Base-by-base conservation (phyloP, 2,329 filamentous ascomycete genomes). In the Zymoseptoria brevis region DNA sequence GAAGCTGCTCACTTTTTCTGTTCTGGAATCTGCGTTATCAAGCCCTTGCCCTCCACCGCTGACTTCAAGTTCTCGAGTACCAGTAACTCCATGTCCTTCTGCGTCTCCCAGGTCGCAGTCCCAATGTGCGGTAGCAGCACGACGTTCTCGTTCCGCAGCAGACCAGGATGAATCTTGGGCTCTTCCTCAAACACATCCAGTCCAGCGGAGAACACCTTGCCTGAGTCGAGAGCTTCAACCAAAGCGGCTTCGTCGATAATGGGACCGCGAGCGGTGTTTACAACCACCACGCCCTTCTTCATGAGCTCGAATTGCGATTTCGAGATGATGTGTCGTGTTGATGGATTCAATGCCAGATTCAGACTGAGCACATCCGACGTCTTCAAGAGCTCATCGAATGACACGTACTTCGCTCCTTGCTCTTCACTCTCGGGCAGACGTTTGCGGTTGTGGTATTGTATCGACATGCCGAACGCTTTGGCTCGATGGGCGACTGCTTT, bases 21-120 rank as follows among this genome's bases (percentile, higher is more conserved):
- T 72, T 85, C 83, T 3, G 80, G 78, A 49, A 87, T 80, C 61
- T 81, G 77, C n/a, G 84, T 86, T 59, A 85, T 72, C 69, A 87
- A 71, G 60, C 77, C 77, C 4, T 81, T 82, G 60, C 80, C 77
- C 66, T 84, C 78, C 48, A 86, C 76, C 5, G 80, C 83, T 30
- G 74, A 77, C 67, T 79, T 79, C 69, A 87, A 62, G 63, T 85
- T 85, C 30, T 82, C 76, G 68, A 85, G 61, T 19, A 84, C 82
- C 63, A 84, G 68, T 56, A 83, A 67, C 69, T 85, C 83, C 83
- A 85, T 85, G 57, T 83, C 81, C 63, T 78, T 80, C 72, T 84
- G 82, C 21, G 82, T 84, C 71, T 85, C 83, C 67, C 77, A 80
- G 9, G 82, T 85, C 60, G 74, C 78, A 1, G 83, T 86, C 19